Evolutionary conservation across 192 early-diverging fungal genomes (phyloP).

Genomic region (Entomortierella chlamydospora): DNA sequence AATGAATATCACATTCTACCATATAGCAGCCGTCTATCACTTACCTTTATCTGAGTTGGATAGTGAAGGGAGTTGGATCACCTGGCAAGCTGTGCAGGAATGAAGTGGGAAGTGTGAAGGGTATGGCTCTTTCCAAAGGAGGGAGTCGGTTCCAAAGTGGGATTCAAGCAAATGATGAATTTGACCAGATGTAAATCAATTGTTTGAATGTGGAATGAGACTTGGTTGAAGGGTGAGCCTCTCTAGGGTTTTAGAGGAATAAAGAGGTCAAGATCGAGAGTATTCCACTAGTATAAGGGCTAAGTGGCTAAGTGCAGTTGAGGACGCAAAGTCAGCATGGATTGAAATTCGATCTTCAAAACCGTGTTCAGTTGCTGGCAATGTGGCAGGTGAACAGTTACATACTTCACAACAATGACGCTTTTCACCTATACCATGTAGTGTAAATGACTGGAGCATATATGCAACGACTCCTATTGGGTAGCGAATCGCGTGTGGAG

Average conservation of each 20-base stretch:
- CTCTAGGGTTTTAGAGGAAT: background rate
- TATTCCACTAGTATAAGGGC: too few species aligned
- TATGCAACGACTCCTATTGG: conserved; percentile 3
- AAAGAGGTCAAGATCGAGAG: background rate
- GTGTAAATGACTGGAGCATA: too few species aligned
- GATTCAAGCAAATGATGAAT: background rate
- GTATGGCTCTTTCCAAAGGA: too few species aligned
- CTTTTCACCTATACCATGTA: too few species aligned
- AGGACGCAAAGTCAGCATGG: conserved; percentile 5
- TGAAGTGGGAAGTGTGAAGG: background rate
- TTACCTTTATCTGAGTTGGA: background rate
- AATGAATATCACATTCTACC: background rate
- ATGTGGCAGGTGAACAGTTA: conserved; percentile 1
- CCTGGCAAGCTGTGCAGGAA: background rate
- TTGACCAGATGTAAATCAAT: background rate
- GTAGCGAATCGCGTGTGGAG: background rate
- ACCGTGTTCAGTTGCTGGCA: too few species aligned
- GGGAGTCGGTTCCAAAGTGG: background rate
- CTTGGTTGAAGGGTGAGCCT: background rate
- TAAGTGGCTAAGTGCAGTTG: background rate
- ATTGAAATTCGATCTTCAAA: background rate
- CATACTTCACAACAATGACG: background rate
- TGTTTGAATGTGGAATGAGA: background rate
- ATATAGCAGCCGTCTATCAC: background rate
- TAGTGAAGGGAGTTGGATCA: background rate